phyloP scores from a whole-genome alignment of 805 yeast species.

The Saccharomyces mikatae region DNA sequence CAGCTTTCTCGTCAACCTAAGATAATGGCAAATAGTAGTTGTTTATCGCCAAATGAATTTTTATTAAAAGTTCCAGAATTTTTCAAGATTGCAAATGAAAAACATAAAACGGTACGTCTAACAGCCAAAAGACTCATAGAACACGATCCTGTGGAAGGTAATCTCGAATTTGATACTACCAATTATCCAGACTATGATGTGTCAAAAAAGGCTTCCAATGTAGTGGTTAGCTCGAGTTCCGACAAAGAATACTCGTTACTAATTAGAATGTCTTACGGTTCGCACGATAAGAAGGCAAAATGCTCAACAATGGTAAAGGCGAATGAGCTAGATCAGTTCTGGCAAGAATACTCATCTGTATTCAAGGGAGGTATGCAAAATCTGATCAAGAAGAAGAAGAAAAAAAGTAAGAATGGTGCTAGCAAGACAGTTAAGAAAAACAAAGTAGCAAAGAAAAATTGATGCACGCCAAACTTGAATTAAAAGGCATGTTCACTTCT shows the following conservation, averaged over 20 bases:
- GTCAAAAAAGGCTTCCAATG: conserved; percentile 18
- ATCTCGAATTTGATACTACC: conserved; percentile 44
- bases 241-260: conserved; percentile 48
- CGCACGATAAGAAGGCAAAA: conserved; percentile 39
- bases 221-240: conserved; percentile 14
- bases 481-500: background rate
- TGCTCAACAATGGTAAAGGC: conserved; percentile 65
- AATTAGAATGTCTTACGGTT: conserved; percentile 44
- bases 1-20: background rate
- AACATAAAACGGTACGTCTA: conserved; percentile 22
- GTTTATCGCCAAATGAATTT: conserved; percentile 16
- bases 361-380: conserved; percentile 69
- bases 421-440: conserved; percentile 2
- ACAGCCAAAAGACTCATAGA: conserved; percentile 25
- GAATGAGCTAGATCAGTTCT: conserved; percentile 56
- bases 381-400: conserved; percentile 73
- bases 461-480: background rate
- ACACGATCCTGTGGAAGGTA: conserved; percentile 28
- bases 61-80: conserved; percentile 17
- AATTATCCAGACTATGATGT: conserved; percentile 30
- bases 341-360: conserved; percentile 64
- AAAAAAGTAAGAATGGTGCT: conserved; percentile 41
- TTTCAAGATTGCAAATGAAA: conserved; percentile 22
- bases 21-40: conserved; percentile 5
- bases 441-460: conserved; percentile 10